Percentiles rank a stretch among this genome's conserved stretches.
Conservation (phyloP, 2,329 filamentous ascomycete genomes). For the Aspergillus spinulosporus region DNA sequence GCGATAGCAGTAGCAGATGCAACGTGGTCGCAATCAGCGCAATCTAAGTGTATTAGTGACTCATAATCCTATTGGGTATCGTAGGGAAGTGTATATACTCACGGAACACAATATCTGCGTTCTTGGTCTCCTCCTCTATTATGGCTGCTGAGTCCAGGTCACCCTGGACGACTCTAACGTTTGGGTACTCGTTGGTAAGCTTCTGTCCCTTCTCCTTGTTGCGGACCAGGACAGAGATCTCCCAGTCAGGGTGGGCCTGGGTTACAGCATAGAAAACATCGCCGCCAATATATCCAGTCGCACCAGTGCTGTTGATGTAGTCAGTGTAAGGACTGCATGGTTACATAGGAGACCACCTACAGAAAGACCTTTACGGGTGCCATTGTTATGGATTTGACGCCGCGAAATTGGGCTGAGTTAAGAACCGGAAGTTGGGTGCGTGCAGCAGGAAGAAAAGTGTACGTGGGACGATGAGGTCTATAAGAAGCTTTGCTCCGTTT, state of each 20-base stretch:
- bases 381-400: constrained; percentile 21
- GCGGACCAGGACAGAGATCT: constrained; percentile 47
- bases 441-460: neutral
- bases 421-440: neutral
- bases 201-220: constrained; percentile 45
- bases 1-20: constrained; percentile 44
- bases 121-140: constrained; percentile 47
- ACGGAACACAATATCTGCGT: constrained; percentile 52
- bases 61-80: no score
- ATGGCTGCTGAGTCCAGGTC: constrained; percentile 44
- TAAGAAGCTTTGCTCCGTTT: neutral
- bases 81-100: constrained; percentile 18
- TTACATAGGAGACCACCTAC: constrained; percentile 22
- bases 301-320: constrained; percentile 45
- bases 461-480: neutral
- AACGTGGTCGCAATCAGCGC: constrained; percentile 47
- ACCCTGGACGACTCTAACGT: constrained; percentile 45
- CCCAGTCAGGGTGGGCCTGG: constrained; percentile 50
- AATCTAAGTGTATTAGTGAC: constrained; percentile 29
- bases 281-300: constrained; percentile 57
- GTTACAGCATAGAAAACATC: constrained; percentile 51
- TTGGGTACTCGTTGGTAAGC: constrained; percentile 42
- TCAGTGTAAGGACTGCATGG: neutral
- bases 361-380: constrained; percentile 35
- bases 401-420: neutral